Base-by-base conservation (phyloP, 2,329 filamentous ascomycete genomes). In the Stromatinia cepivora region DNA sequence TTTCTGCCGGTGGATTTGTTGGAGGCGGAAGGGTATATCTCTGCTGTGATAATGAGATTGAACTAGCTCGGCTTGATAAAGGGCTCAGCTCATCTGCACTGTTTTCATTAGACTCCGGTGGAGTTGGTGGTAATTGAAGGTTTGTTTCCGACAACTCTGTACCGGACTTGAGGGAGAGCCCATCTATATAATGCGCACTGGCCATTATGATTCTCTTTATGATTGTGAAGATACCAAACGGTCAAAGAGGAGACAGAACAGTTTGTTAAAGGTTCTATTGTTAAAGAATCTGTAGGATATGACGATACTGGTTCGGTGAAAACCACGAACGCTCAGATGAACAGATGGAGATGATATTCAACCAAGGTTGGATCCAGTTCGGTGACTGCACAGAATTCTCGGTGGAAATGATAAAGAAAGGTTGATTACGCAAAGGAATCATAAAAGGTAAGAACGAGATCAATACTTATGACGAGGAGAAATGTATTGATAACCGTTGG, bases 1-100 rank as follows among this genome's bases (percentile, higher is more conserved):
- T 86, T 54, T 85, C 81, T 61, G 85, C 88, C 6, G 87, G 83
- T 61, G 79, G 78, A 53, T 79, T 84, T 7, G 87, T 84, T 31
- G 83, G 84, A 13, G 92, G 92, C 17, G 93, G 92, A 5, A 96
- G 82, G 31, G 92, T 86, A 72, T 77, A 78, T 67, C 72, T 69
- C 48, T 70, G 62, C 42, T 56, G 53, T 66, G 57, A 31, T 56
- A 36, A 42, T 39, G 66, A 64, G 53, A 57, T 62, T 42, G 66
- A 69, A 67, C 74, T 76, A 17, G 63, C 50, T 65, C 66, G 69
- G 67, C 71, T 73, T 46, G 74, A 75, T 69, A 34, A 36, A 25
- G 71, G 71, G 48, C 72, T 70, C 11, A 67, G 3, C 50, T 75
- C 73, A 48, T 76, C 74, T 53, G 73, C 72, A 59, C 70, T 71